phyloP scores from a whole-genome alignment of 371 early-diverging fungal species.

The Lichtheimia ornata region DNA sequence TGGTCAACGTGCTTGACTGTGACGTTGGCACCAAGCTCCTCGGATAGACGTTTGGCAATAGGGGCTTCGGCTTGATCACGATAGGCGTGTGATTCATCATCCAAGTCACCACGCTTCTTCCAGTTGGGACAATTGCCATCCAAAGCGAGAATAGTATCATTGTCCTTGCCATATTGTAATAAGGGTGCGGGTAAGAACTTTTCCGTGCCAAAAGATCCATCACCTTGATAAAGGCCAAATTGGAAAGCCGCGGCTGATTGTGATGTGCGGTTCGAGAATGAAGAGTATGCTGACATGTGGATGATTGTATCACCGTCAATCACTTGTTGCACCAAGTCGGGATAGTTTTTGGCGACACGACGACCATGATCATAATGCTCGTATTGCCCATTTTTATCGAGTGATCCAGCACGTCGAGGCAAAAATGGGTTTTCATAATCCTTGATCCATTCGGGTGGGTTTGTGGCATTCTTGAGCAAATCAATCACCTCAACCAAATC shows the following conservation, averaged over 20 bases:
- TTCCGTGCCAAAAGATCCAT: not conserved
- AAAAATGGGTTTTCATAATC: constrained; percentile 18
- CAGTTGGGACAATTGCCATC: constrained; percentile 1
- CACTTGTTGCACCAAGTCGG: constrained; percentile 7
- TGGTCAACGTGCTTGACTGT: constrained; percentile 16
- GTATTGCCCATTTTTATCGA: constrained; percentile 22
- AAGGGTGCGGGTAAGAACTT: too few species aligned
- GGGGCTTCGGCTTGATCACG: not conserved
- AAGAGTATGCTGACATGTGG: not conserved
- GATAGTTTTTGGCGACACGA: constrained; percentile 21
- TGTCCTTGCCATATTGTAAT: not conserved
- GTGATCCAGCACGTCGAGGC: constrained; percentile 8
- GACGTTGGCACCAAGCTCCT: constrained; percentile 17
- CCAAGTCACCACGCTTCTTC: not conserved
- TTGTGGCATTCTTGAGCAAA: constrained; percentile 12
- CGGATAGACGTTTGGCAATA: constrained; percentile 23
- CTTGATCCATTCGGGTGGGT: constrained; percentile 19
- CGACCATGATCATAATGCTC: constrained; percentile 29
- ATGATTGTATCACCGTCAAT: constrained; percentile 10
- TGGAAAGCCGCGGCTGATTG: constrained; percentile 11
- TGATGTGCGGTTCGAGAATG: constrained; percentile 9
- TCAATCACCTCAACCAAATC: constrained; percentile 15
- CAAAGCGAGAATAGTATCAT: constrained; percentile 2
- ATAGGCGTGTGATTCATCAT: constrained; percentile 3
- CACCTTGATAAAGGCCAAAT: constrained; percentile 2